Conservation (phyloP, 495 filamentous ascomycete species). For the Aspergillus bertholletiae region DNA sequence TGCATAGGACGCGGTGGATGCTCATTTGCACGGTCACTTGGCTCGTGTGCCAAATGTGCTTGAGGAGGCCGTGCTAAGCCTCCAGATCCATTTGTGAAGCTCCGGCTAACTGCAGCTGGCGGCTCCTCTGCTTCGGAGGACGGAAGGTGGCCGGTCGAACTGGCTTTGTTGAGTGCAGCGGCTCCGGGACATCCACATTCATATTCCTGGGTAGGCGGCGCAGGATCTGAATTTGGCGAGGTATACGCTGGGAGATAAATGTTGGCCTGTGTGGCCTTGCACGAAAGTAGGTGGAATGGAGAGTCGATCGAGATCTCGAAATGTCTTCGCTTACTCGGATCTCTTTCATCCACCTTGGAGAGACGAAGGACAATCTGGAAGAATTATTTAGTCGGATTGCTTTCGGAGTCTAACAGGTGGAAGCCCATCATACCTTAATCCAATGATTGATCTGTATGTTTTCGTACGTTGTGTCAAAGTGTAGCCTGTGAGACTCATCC, state of each 20-base stretch:
- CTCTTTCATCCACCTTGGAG: conserved; percentile 76
- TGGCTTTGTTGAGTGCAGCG: conserved; percentile 33
- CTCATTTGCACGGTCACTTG: conserved; percentile 31
- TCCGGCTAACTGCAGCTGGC: conserved; percentile 29
- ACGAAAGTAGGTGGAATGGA: conserved; percentile 92
- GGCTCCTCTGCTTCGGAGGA: conserved; percentile 26
- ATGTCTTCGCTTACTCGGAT: conserved; percentile 81
- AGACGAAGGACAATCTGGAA: conserved; percentile 91
- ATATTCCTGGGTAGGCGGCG: conserved; percentile 46
- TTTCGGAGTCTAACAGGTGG: neutral
- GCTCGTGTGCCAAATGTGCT: conserved; percentile 44
- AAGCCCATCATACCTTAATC: conserved; percentile 76
- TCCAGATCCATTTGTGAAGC: conserved; percentile 45
- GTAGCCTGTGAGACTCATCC: conserved; percentile 68
- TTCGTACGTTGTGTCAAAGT: conserved; percentile 94
- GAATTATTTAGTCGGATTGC: neutral
- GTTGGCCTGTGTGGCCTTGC: conserved; percentile 88
- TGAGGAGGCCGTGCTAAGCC: conserved; percentile 45
- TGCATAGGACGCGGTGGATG: conserved; percentile 69
- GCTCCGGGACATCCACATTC: conserved; percentile 80
- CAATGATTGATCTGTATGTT: conserved; percentile 97
- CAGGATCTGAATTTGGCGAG: conserved; percentile 50
- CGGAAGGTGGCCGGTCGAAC: conserved; percentile 33
- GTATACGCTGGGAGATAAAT: conserved; percentile 84
- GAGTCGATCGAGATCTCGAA: conserved; percentile 99